Conservation (phyloP, 2,329 filamentous ascomycete genomes). For the Coniochaeta hoffmannii region DNA sequence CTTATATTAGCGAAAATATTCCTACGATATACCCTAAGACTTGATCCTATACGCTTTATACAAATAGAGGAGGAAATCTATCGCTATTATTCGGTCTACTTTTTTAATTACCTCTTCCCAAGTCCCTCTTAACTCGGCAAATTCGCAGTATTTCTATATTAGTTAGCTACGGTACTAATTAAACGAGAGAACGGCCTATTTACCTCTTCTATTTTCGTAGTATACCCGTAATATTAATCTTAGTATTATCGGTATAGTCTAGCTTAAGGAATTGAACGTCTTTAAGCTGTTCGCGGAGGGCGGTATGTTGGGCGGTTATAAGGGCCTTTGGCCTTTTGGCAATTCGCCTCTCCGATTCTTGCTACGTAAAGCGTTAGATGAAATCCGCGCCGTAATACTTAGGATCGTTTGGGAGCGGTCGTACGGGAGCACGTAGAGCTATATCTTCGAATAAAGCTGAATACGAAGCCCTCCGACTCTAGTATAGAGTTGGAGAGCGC, state of each 20-base stretch:
- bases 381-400: conserved; percentile 5
- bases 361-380: conserved; percentile 8
- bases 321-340: conserved; percentile 7
- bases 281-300: conserved; percentile 12
- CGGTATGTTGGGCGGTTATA: conserved; percentile 8
- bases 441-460: conserved; percentile 2
- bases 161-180: conserved; percentile 5
- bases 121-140: conserved; percentile 4
- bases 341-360: conserved; percentile 7
- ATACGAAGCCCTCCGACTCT: not conserved
- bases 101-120: conserved; percentile 8
- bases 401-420: conserved; percentile 1
- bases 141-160: conserved; percentile 9
- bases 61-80: conserved; percentile 11
- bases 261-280: conserved; percentile 12
- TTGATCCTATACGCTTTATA: conserved; percentile 10
- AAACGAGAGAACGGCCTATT: conserved; percentile 5
- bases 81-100: conserved; percentile 8
- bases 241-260: conserved; percentile 12
- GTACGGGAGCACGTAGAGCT: not conserved
- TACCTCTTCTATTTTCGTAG: conserved; percentile 15
- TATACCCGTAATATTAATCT: conserved; percentile 14
- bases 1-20: conserved; percentile 11
- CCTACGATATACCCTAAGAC: conserved; percentile 5
- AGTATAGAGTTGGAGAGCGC: not conserved